Base-by-base conservation (phyloP, 768 basidiomycete genomes). In the Pulveroboletus sp. region DNA sequence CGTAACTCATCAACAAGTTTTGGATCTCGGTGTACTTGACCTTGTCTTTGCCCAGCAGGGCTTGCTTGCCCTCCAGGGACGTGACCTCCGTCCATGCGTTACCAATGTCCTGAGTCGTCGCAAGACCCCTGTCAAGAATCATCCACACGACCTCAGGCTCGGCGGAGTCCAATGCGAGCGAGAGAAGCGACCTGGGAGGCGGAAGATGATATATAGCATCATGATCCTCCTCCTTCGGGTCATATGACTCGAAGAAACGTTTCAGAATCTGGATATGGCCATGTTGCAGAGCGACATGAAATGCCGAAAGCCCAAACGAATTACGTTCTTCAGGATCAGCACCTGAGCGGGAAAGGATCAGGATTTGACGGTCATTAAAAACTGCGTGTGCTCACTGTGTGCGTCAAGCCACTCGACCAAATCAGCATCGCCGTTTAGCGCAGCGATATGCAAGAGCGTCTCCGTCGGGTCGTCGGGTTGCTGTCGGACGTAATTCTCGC, bases 261-360 rank as follows among this genome's bases (percentile, higher is more conserved):
- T 74, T 68, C 50, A 84, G 64, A 51, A 87, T 72, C 12, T 73
- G 54, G 26, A 80, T 58, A 55, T 81, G 71, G 11, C 83, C 81
- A 49, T 60, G 60, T 59, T 73, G 69, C 9, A 89, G 62, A 10
- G 85, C 84, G 44, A 81, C 56, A 64, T 90, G 86, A 68, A 87
- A 82, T 2, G 83, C 76, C 4, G 86, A 85, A 42, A 76, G 69
- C 20, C 77, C 77, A 43, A 71, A 55, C 0, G 73, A 75, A 64
- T 89, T 76, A 45, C 79, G 76, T 62, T 89, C 88, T 52, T 88
- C 86, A 17, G 79, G 73, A 54, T 88, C 84, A 42, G 85, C 86
- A 68, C 80, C 88, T 89, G 59, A 26, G 52, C n/a, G 41, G 42
- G 53, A 37, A 45, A 55, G 38, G 56, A 50, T 53, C 42, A 56